Base-by-base conservation (phyloP, 2,329 filamentous ascomycete genomes). In the Fusarium sp. region DNA sequence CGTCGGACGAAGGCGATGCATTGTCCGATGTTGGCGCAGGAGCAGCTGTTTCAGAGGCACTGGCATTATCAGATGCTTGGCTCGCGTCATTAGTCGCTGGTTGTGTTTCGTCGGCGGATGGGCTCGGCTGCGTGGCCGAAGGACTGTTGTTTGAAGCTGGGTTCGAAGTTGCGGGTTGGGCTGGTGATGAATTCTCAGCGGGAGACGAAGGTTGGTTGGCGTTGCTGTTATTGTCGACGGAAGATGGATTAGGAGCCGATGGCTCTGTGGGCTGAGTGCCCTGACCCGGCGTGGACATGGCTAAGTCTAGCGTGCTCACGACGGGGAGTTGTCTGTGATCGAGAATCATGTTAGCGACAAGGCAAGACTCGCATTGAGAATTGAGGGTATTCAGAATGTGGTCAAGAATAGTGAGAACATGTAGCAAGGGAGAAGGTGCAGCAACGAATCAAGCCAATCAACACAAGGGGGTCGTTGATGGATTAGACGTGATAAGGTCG, bases 321-420 rank as follows among this genome's bases (percentile, higher is more conserved):
- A 62, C 68, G 38, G 58, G 68, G 35, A 76, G 50, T 62, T 78
- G 80, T 65, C 80, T 83, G 62, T 60, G 62, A 59, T 72, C 53
- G 67, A 78, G 73, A 55, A 79, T 68, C 76, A 79, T 81, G 77
- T 84, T 77, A 84, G 81, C 75, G 75, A 62, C 53, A 62, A 55
- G 67, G 49, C 39, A 53, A 59, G 38, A 39, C 60, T 66, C 56
- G 62, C 31, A 33, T 61, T 49, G 59, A 61, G 45, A 39, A 59
- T 56, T 31, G 47, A 35, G 63, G 31, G 47, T 49, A 36, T 53
- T 52, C 44, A 46, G 47, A 47, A 33, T 33, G 11, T 62, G 65
- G 45, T 68, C 22, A 17, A 64, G 45, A 64, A 44, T 27, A 45
- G 45, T 14, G 35, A 56, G 29, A 49, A 56, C 41, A 59, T 66